Evolutionary conservation across 208 protist genomes (phyloP).

Genomic region (Acanthamoeba royreba): DNA sequence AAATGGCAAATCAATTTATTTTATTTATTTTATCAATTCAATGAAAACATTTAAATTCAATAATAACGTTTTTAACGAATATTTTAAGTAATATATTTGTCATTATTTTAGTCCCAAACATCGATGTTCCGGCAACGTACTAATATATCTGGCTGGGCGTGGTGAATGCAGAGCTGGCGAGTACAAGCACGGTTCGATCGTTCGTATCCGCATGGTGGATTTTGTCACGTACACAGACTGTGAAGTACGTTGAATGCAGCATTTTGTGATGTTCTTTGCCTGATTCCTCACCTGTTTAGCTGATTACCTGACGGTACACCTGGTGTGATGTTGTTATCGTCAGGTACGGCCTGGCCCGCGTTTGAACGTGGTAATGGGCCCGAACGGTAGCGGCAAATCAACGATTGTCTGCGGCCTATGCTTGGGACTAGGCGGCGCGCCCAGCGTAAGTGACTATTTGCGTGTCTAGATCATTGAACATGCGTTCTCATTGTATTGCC

Average conservation of each 20-base stretch:
- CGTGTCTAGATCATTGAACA: not conserved
- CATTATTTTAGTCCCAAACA: not conserved
- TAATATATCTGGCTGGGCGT: not conserved
- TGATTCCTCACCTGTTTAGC: not conserved
- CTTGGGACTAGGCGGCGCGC: constrained; percentile 76
- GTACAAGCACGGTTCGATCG: constrained; percentile 48
- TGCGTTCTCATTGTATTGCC: not conserved
- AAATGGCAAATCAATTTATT: too few species aligned
- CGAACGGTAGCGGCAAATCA: constrained; percentile 81
- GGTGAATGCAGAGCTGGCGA: not conserved
- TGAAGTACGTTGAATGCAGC: not conserved
- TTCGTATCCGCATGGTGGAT: constrained; percentile 65
- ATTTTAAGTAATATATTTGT: too few species aligned
- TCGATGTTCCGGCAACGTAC: not conserved
- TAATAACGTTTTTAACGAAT: too few species aligned
- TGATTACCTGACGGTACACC: not conserved
- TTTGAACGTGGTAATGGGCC: constrained; percentile 84
- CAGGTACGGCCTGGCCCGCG: constrained; percentile 75
- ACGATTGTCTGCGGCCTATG: constrained; percentile 80
- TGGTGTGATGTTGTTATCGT: too few species aligned
- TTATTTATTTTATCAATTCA: too few species aligned
- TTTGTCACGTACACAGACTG: constrained; percentile 82
- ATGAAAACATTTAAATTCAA: too few species aligned
- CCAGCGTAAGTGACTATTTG: constrained; percentile 60
- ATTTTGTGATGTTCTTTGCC: too few species aligned